Evolutionary conservation across 352 stramenopile species (phyloP).

Genomic region (Pythium periplocum): DNA sequence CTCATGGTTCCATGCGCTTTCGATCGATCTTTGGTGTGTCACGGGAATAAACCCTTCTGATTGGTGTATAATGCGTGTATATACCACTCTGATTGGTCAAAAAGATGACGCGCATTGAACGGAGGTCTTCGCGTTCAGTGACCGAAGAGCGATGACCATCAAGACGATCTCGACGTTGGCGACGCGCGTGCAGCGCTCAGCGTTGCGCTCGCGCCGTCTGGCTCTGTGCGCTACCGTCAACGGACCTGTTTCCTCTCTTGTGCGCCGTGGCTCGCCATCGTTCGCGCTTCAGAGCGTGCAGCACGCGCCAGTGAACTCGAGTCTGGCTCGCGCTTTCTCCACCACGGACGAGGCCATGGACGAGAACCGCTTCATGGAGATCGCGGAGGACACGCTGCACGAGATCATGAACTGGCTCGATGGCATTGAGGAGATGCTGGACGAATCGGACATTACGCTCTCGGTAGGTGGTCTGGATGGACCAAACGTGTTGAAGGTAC

Average conservation of each 20-base stretch:
- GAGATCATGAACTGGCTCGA: conserved; percentile 76
- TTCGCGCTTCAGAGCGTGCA: too few relatives aligned
- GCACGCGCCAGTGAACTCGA: not conserved
- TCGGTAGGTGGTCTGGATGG: conserved; percentile 29
- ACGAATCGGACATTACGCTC: conserved; percentile 77
- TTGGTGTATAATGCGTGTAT: not conserved
- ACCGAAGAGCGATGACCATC: not conserved
- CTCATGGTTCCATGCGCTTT: not conserved
- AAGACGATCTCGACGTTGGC: not conserved
- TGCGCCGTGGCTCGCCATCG: not conserved
- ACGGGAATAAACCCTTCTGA: not conserved
- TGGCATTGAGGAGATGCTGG: conserved; percentile 82
- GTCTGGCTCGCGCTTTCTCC: conserved; percentile 3
- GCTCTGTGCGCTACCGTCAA: not conserved
- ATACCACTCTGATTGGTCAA: conserved; percentile 3
- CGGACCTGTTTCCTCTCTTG: not conserved
- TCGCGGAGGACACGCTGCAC: conserved; percentile 69
- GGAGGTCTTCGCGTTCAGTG: not conserved
- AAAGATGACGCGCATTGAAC: not conserved
- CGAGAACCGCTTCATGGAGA: conserved; percentile 77
- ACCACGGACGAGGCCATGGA: conserved; percentile 24
- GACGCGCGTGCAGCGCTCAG: not conserved
- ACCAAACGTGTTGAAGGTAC: not conserved
- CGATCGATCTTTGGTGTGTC: not conserved
- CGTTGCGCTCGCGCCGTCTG: not conserved